Base-by-base conservation (phyloP, 2,329 filamentous ascomycete genomes). In the Phymatotrichopsis omnivora region DNA sequence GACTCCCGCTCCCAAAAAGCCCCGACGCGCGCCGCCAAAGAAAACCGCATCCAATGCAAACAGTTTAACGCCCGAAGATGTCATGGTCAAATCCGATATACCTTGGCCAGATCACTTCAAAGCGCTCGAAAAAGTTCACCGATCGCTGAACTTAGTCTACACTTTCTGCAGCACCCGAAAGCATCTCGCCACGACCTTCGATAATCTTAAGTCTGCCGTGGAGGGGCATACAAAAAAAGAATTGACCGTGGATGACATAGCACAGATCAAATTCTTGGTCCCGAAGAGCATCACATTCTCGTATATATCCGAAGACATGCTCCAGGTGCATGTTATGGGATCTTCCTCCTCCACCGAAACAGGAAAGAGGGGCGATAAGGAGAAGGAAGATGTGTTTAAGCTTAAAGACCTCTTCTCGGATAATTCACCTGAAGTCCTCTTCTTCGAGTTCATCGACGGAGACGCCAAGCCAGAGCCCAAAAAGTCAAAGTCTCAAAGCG, bases 161-260 rank as follows among this genome's bases (percentile, higher is more conserved):
- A 96, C 91, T 0, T 96, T 98, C 61, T 93, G 85, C 66, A 91
- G 80, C 61, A 89, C 89, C 1, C 78, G 91, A 34, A 95, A 93
- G 61, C 84, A 96, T 58, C 72, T 96, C 22, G 79, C 84, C 1
- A 96, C 91, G 0, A 95, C 89, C 0, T 85, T 95, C 55, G 82
- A 91, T 12, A 94, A 82, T 5, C 82, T 98, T 35, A 85, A 80
- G 56, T 74, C 77, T 7, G 76, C 89, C 0, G 89, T 96, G 1
- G 85, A 95, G 63, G 75, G 75, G 0, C 85, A 95, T 60, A 86
- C 78, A 49, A 80, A 82, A 57, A 73, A 75, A 19, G 68, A 77
- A 14, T 64, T 98, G 31, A 69, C 69, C 0, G 66, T 91, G 16
- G 78, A 82, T 49, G 86, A 96, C 65, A 77, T 96, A 14, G 85